Base-by-base conservation (phyloP, 768 basidiomycete genomes). In the Pisolithus microcarpus region DNA sequence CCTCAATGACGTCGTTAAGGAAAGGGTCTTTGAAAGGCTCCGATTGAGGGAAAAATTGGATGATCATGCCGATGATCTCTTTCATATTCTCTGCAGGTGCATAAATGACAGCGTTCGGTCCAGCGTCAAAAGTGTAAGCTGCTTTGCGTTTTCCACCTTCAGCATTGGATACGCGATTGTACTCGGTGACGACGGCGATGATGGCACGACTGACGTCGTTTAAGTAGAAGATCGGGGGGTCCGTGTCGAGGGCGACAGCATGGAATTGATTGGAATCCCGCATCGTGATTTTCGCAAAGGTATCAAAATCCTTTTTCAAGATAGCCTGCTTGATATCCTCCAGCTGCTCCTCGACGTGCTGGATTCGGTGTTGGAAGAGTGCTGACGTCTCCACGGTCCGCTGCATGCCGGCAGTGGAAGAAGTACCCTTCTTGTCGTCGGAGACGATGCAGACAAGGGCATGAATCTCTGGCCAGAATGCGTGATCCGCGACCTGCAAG, bases 121-220 rank as follows among this genome's bases (percentile, higher is more conserved):
- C 96, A 0, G 96, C 96, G 61, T 99, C 96, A 64, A 87, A 98
- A n/a, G 96, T 99, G 70, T 99, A 99, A 38, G 95, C 96, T 0
- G 93, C 96, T 62, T 88, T 83, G 66, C 81, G 73, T 48, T 80
- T 78, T 2, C 75, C 73, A 43, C 67, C 79, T 65, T 53, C 70
- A 51, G 72, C 82, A 34, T 85, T 69, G 1, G 81, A 74, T 19
- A 89, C 74, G 18, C 94, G 81, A 72, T 99, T 99, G 73, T 92
- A 84, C 71, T 98, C 96, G 38, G 87, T 85, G 58, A 99, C 77
- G 62, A 97, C 70, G 6, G 84, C 75, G 64, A 99, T 91, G 71
- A 99, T 91, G n/a, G 90, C 69, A n/a, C 88, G 79, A 51, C 84
- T 87, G 60, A 95, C 91, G 70, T 99, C 96, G 74, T 97, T 97